phyloP scores from a whole-genome alignment of 305 asterid species.

The Fraxinus sp. region DNA sequence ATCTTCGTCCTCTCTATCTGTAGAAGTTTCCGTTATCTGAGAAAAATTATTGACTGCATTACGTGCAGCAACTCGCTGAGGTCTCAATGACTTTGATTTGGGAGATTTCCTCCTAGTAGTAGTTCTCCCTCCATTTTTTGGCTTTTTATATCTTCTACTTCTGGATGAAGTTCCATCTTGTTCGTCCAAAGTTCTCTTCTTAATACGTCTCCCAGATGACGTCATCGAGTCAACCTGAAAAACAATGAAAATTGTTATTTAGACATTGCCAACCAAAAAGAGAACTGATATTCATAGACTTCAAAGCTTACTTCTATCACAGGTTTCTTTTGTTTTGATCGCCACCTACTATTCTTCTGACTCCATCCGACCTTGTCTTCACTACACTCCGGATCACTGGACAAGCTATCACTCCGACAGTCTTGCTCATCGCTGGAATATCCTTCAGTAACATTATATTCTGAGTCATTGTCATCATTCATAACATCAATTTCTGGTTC shows the following conservation, averaged over 20 bases:
- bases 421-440: constrained; percentile 63
- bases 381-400: constrained; percentile 62
- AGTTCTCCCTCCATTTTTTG: constrained; percentile 39
- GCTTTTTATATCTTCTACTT: constrained; percentile 55
- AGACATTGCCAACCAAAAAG: constrained; percentile 34
- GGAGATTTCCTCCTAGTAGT: constrained; percentile 54
- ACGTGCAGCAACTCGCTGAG: constrained; percentile 74
- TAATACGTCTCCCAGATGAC: constrained; percentile 58
- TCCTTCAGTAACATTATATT: constrained; percentile 72
- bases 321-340: constrained; percentile 74
- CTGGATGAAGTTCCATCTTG: constrained; percentile 59
- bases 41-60: constrained; percentile 57
- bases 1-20: constrained; percentile 64
- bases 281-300: constrained; percentile 21
- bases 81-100: constrained; percentile 58
- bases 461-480: constrained; percentile 91
- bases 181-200: constrained; percentile 57
- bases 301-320: constrained; percentile 60
- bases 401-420: constrained; percentile 48
- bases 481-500: constrained; percentile 90
- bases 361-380: constrained; percentile 47
- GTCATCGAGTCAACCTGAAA: constrained; percentile 59
- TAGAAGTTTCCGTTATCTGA: constrained; percentile 54
- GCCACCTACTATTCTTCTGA: constrained; percentile 56
- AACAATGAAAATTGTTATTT: constrained; percentile 26